Percentiles rank a stretch among this genome's conserved stretches.
phyloP scores from a whole-genome alignment of 805 yeast genomes.

The Candida pseudoglaebosa region DNA sequence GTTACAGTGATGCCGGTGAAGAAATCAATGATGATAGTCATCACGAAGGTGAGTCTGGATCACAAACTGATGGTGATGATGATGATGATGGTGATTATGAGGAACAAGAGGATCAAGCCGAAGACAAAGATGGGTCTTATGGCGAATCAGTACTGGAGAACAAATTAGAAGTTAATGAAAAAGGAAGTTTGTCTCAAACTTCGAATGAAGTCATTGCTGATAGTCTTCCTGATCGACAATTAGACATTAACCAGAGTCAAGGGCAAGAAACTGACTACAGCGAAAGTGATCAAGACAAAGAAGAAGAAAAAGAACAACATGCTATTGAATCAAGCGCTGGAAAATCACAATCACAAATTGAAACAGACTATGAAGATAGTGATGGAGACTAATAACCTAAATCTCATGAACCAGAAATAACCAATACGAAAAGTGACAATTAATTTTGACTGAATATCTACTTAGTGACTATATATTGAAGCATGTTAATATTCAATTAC shows the following conservation, averaged over 20 bases:
- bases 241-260: neutral
- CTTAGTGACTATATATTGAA: no score
- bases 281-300: conserved; percentile 5
- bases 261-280: conserved; percentile 4
- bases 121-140: conserved; percentile 5
- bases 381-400: conserved; percentile 8
- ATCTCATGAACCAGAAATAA: no score
- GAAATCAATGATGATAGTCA: conserved; percentile 5
- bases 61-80: conserved; percentile 9
- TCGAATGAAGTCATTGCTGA: conserved; percentile 9
- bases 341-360: conserved; percentile 1
- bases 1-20: conserved; percentile 5
- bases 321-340: neutral
- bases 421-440: no score
- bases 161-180: neutral
- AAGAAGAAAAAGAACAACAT: neutral
- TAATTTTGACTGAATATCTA: no score
- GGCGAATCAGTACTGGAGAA: neutral
- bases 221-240: conserved; percentile 7
- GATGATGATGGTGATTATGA: conserved; percentile 6
- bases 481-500: no score
- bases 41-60: conserved; percentile 9
- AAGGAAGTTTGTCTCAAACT: neutral
- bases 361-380: conserved; percentile 5
- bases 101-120: conserved; percentile 8